These are phyloP conservation scores for Arxiozyma slooffiae DNA, from an alignment of 1,139 yeast species.

Conservation along the genomic window DNA sequence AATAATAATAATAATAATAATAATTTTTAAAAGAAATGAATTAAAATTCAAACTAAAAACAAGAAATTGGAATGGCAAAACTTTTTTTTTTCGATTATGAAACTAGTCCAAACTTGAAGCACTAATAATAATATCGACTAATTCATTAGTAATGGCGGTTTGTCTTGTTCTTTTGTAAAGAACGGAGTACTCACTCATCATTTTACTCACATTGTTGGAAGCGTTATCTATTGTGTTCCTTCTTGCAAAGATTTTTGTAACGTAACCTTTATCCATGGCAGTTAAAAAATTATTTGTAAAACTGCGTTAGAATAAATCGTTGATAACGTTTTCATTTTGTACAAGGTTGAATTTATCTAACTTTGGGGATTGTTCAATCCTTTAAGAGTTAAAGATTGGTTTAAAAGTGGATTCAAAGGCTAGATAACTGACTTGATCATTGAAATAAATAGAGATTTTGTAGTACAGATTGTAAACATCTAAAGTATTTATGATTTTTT, in stretches of 20 bases:
- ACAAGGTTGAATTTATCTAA: conserved; percentile 76
- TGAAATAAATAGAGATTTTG: conserved; percentile 73
- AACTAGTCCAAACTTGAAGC: conserved; percentile 95
- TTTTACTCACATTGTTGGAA: conserved; percentile 98
- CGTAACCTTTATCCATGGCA: conserved; percentile 97
- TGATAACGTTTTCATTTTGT: conserved; percentile 54
- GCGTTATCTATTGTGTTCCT: conserved; percentile 99
- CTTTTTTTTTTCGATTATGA: too few relatives aligned
- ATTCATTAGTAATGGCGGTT: conserved; percentile 98
- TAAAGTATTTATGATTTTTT: conserved; percentile 57
- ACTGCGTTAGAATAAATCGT: conserved; percentile 71
- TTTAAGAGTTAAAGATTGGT: conserved; percentile 57
- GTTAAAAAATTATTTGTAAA: conserved; percentile 82
- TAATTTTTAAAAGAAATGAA: too few relatives aligned
- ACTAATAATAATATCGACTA: conserved; percentile 99
- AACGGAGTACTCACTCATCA: conserved; percentile 92
- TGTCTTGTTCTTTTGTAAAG: conserved; percentile 99
- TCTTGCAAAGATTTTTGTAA: conserved; percentile 96
- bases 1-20: too few relatives aligned
- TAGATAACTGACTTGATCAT: conserved; percentile 78
- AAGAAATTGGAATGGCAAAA: too few relatives aligned
- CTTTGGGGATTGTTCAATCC: conserved; percentile 81
- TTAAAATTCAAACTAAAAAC: conserved; percentile 2
- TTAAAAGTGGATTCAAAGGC: conserved; percentile 76
- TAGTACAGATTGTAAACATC: conserved; percentile 43